These are phyloP conservation scores for Gaeumannomyces tritici DNA, from an alignment of 2,329 filamentous ascomycete genomes.

Conservation along the genomic window DNA sequence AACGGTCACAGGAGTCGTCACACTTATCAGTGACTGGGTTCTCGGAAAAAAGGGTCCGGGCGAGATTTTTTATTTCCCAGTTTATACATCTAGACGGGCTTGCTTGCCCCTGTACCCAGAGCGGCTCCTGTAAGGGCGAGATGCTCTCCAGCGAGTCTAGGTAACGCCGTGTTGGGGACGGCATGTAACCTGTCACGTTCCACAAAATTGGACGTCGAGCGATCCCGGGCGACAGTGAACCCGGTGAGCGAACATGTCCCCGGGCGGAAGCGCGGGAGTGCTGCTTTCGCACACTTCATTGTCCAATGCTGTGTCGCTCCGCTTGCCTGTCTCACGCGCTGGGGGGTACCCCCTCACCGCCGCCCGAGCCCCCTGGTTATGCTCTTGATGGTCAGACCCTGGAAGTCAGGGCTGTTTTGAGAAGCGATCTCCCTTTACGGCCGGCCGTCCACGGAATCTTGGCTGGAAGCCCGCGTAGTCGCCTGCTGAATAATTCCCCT, in stretches of 20 bases:
- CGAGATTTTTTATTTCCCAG: too few relatives aligned
- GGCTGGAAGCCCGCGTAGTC: not conserved
- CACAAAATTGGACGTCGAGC: not conserved
- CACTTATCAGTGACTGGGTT: too few relatives aligned
- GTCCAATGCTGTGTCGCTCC: not conserved
- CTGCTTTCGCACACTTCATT: not conserved
- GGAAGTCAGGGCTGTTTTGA: not conserved
- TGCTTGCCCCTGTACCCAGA: too few relatives aligned
- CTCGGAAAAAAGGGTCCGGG: too few relatives aligned
- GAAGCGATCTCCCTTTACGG: not conserved
- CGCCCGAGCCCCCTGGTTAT: not conserved
- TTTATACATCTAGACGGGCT: too few relatives aligned
- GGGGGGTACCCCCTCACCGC: not conserved
- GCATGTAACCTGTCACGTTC: not conserved
- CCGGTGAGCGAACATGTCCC: not conserved
- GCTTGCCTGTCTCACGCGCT: not conserved
- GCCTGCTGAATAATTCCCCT: not conserved
- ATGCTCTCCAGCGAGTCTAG: too few relatives aligned
- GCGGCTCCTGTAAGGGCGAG: too few relatives aligned
- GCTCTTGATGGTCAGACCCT: not conserved
- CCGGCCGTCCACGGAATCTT: not conserved
- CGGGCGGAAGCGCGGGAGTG: too few relatives aligned
- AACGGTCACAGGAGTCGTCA: too few relatives aligned
- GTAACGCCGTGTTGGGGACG: not conserved
- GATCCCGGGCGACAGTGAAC: not conserved